Percentiles rank a stretch among this genome's conserved stretches.
Evolutionary conservation across 2,329 filamentous ascomycete species (phyloP).

Genomic region (Thermochaetoides dissita): DNA sequence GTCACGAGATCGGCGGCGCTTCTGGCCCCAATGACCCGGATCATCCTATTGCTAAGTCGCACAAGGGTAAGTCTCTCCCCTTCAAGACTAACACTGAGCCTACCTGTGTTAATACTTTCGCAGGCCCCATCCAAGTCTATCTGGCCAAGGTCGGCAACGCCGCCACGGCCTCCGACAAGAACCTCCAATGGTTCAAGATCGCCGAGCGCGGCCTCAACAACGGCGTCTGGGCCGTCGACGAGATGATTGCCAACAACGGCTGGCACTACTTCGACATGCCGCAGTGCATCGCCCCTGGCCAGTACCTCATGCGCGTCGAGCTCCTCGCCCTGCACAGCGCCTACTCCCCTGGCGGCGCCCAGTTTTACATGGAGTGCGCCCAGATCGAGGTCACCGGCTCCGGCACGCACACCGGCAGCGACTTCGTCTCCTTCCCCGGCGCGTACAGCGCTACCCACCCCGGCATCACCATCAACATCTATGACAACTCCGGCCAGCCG

Average conservation of each 20-base stretch:
- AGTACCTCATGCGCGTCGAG: conserved; percentile 30
- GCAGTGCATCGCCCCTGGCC: conserved; percentile 23
- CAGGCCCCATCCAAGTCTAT: conserved; percentile 33
- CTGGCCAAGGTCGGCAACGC: conserved; percentile 35
- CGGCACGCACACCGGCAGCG: conserved; percentile 17
- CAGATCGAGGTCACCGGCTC: conserved; percentile 19
- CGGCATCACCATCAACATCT: conserved; percentile 23
- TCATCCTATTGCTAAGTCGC: conserved; percentile 27
- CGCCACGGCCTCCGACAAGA: conserved; percentile 23
- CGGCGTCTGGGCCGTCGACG: conserved; percentile 34
- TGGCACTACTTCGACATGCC: conserved; percentile 29
- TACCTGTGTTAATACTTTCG: not conserved
- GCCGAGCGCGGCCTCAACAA: conserved; percentile 25
- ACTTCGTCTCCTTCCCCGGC: conserved; percentile 23
- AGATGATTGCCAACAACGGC: conserved; percentile 31
- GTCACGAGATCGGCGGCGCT: conserved; percentile 29
- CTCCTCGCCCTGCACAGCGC: conserved; percentile 26
- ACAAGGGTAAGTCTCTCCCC: conserved; percentile 22
- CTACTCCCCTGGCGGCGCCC: conserved; percentile 20
- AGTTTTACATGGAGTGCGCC: conserved; percentile 27
- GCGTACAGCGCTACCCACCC: conserved; percentile 22
- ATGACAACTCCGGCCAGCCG: conserved; percentile 19
- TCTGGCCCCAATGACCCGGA: conserved; percentile 25
- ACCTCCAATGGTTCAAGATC: conserved; percentile 38
- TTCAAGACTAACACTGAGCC: not conserved